Percentiles rank a stretch among this genome's conserved stretches.
phyloP scores from a whole-genome alignment of 2,329 filamentous ascomycete genomes.

The Cordyceps cateniannulata region DNA sequence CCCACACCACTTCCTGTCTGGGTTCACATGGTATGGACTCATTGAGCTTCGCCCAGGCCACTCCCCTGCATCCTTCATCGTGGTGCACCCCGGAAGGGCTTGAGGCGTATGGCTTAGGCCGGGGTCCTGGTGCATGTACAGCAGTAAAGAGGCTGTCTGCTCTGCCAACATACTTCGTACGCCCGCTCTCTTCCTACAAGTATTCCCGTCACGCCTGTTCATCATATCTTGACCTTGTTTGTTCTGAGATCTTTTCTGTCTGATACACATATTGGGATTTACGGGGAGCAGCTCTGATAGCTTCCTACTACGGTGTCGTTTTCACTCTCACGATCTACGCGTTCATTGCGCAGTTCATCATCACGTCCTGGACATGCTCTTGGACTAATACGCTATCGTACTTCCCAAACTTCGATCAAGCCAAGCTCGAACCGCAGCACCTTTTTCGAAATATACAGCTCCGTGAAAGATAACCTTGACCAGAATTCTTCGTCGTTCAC shows the following conservation, averaged over 20 bases:
- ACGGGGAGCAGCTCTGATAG: not conserved
- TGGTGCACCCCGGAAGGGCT: not conserved
- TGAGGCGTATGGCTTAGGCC: not conserved
- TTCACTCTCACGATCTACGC: too few species aligned
- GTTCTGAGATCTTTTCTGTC: not conserved
- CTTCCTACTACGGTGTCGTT: not conserved
- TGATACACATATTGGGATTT: not conserved
- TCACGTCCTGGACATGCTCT: not conserved
- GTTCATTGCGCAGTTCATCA: not conserved
- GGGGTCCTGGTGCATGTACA: conserved; percentile 8
- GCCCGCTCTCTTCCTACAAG: conserved; percentile 10
- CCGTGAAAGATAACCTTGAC: not conserved
- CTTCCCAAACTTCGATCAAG: not conserved
- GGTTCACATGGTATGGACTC: not conserved
- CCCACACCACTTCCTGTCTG: conserved; percentile 12
- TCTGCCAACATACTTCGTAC: conserved; percentile 1
- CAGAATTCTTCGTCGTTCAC: not conserved
- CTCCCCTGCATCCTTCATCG: conserved; percentile 11
- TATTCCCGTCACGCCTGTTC: conserved; percentile 1
- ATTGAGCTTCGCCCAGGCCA: conserved; percentile 1
- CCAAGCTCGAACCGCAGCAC: not conserved
- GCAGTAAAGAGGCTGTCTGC: not conserved
- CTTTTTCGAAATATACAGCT: not conserved
- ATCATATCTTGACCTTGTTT: not conserved
- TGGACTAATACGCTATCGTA: not conserved